Conservation (phyloP, 306 rosid species). For the Urtica urens region DNA sequence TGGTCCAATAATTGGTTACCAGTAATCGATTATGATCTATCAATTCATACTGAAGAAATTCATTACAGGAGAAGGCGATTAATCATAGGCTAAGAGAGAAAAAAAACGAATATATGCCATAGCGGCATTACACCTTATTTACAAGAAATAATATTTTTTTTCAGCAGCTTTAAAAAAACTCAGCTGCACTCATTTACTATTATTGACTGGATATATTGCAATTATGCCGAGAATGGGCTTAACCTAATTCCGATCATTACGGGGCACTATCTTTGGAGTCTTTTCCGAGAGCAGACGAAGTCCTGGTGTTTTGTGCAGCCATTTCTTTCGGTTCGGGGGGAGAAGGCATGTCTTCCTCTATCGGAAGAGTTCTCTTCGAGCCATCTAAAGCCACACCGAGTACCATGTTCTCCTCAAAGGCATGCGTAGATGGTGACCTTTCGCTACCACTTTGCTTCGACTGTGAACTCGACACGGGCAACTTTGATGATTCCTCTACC, state of each 20-base stretch:
- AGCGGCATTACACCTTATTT: not conserved
- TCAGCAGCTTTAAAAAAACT: slow-evolving; percentile 59
- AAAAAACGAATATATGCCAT: not conserved
- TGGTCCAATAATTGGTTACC: too few species aligned
- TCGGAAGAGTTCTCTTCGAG: slow-evolving; percentile 86
- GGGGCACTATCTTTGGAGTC: slow-evolving; percentile 45
- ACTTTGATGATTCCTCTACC: slow-evolving; percentile 17
- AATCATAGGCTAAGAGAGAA: too few species aligned
- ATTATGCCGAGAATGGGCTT: slow-evolving; percentile 11
- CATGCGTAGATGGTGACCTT: slow-evolving; percentile 33
- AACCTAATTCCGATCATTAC: slow-evolving; percentile 23
- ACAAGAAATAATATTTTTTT: slow-evolving; percentile 10
- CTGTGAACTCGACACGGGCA: slow-evolving; percentile 24
- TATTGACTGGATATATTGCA: slow-evolving; percentile 9
- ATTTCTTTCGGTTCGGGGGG: slow-evolving; percentile 50
- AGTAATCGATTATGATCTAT: too few species aligned
- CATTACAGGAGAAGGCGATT: too few species aligned
- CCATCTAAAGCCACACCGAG: slow-evolving; percentile 97
- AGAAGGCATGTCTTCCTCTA: slow-evolving; percentile 59
- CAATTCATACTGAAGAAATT: too few species aligned
- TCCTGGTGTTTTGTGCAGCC: slow-evolving; percentile 39
- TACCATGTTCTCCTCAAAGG: slow-evolving; percentile 78
- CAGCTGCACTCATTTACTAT: slow-evolving; percentile 36
- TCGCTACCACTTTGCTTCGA: slow-evolving; percentile 54
- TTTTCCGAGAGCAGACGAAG: slow-evolving; percentile 34